Evolutionary conservation across 768 basidiomycete species (phyloP).

Genomic region (Lentinula sp.): DNA sequence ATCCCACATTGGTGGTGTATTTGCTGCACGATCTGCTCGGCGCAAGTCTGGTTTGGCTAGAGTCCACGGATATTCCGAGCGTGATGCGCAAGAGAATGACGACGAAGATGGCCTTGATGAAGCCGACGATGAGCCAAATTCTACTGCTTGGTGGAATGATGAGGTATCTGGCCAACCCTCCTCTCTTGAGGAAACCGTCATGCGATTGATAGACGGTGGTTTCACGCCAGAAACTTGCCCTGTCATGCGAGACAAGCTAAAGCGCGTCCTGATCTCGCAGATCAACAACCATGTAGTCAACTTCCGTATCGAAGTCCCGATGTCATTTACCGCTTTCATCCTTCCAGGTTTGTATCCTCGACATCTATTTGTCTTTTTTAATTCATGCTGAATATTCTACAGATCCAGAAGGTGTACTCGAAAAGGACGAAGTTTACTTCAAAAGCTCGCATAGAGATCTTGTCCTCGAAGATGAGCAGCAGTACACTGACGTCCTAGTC

Average conservation of each 20-base stretch:
- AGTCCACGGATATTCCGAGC: slow-evolving; percentile 34
- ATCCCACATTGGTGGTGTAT: slow-evolving; percentile 32
- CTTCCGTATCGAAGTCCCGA: slow-evolving; percentile 45
- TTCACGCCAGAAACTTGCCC: slow-evolving; percentile 45
- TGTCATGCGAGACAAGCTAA: slow-evolving; percentile 49
- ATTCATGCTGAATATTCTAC: not conserved
- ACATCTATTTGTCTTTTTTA: not conserved
- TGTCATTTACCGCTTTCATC: slow-evolving; percentile 57
- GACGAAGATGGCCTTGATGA: slow-evolving; percentile 29
- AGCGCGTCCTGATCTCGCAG: slow-evolving; percentile 36
- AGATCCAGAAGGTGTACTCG: slow-evolving; percentile 26
- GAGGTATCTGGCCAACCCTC: slow-evolving; percentile 58
- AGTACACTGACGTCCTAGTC: slow-evolving; percentile 26
- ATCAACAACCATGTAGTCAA: slow-evolving; percentile 35
- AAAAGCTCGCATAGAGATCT: slow-evolving; percentile 26
- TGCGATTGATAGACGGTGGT: slow-evolving; percentile 53
- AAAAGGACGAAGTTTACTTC: slow-evolving; percentile 32
- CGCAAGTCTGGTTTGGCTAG: slow-evolving; percentile 31
- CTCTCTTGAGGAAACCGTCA: slow-evolving; percentile 53
- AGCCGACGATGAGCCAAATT: slow-evolving; percentile 28
- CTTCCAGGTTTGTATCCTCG: slow-evolving; percentile 41
- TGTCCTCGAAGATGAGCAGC: slow-evolving; percentile 21
- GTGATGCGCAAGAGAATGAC: slow-evolving; percentile 31
- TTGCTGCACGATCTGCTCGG: slow-evolving; percentile 27
- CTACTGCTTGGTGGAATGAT: slow-evolving; percentile 70